Evolutionary conservation across 2,329 filamentous ascomycete genomes (phyloP), one percentile per base, ranked within the genome.

Genomic region (Pyrenophora graminea): DNA sequence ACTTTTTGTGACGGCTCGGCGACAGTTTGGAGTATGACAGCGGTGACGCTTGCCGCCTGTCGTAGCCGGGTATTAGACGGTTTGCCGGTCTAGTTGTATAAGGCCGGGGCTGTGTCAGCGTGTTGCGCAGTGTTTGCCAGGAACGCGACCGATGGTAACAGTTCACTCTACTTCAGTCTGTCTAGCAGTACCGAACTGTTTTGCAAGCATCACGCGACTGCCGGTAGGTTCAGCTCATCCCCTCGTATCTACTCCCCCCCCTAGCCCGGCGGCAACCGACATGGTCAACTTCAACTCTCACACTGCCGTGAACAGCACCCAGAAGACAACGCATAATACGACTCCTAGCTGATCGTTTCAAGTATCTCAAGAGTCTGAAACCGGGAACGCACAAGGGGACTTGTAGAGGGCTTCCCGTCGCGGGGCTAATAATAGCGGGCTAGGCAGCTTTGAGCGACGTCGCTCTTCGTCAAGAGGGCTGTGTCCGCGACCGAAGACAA

Each of bases 261-360:
- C 38, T 44, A 30, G 34, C 43, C 31, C 34, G 34, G 25, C 44
- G 19, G 30, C 43, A 15, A 39, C 18, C 33, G 30, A 15, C 45
- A 23, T 32, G 18, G 12, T 17, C 33, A 32, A 32, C 18, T 25
- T 25, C 23, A 21, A 27, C 21, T 39, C 30, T 39, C 44, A 21
- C 52, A 39, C 42, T 48, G 34, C 41, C 36, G 21, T 37, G 13
- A 25, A 19, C 25, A 33, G 39, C 36, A 50, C 30, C 45, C 43
- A 52, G 48, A 51, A 25, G 38, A 44, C 52, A 39, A 53, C 51
- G 56, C 56, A 58, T 59, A 56, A 48, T 46, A 36, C 47, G 33
- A 46, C 39, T 34, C 44, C 50, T 38, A 53, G 52, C 50, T 45
- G 38, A 27, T 27, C 17, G 63, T 64, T 66, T 64, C 63, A 62